Conservation (phyloP, 306 rosid genomes). For the Senna tora region DNA sequence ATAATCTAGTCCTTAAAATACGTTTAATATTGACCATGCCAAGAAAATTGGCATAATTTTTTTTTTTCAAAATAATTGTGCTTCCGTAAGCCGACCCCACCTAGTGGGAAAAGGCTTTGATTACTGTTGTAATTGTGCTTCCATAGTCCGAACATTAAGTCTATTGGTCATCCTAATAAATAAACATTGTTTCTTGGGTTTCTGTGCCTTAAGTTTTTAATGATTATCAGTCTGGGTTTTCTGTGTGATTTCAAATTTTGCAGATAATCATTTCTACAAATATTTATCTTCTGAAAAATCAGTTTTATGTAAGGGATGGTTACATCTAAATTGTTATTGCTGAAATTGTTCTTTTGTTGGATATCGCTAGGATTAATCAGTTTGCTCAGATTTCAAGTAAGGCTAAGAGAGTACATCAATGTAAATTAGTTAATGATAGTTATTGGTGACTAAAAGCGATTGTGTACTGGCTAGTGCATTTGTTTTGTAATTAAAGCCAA, state of each 20-base stretch:
- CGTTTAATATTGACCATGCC: neutral
- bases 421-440: neutral
- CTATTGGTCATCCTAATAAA: neutral
- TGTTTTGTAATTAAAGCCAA: constrained; percentile 3
- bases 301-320: neutral
- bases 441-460: neutral
- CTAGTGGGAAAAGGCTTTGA: too few species aligned
- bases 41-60: neutral
- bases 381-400: neutral
- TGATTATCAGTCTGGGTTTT: too few species aligned
- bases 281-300: neutral
- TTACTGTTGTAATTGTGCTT: neutral
- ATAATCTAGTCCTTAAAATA: neutral
- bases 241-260: constrained; percentile 21
- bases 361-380: neutral
- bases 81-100: constrained; percentile 19
- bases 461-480: constrained; percentile 25
- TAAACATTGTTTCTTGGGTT: neutral
- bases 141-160: constrained; percentile 18
- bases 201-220: constrained; percentile 1
- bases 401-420: neutral
- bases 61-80: neutral
- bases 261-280: constrained; percentile 12
- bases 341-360: neutral
- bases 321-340: neutral